Percentiles rank a stretch among this genome's conserved stretches.
phyloP scores from a whole-genome alignment of 2,329 filamentous ascomycete species.

The Fusarium kyushuense region DNA sequence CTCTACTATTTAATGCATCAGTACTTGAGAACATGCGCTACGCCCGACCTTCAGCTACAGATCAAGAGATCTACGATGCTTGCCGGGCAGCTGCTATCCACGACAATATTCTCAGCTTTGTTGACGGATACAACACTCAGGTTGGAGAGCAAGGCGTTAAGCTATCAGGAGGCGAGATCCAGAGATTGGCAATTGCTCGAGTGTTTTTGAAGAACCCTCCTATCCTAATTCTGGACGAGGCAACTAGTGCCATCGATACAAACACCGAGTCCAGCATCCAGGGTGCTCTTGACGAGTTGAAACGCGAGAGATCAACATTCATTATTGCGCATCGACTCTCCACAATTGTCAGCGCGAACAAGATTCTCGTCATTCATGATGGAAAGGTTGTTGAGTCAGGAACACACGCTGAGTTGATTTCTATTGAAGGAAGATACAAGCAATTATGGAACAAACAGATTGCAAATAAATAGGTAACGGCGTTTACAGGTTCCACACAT shows the following conservation, averaged over 20 bases:
- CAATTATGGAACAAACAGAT: constrained; percentile 64
- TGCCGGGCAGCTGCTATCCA: constrained; percentile 73
- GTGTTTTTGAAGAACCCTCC: constrained; percentile 66
- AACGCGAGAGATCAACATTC: constrained; percentile 63
- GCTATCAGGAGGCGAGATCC: constrained; percentile 67
- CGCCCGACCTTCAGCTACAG: constrained; percentile 69
- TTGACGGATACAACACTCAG: constrained; percentile 61
- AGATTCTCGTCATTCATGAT: constrained; percentile 65
- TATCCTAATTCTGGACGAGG: constrained; percentile 76
- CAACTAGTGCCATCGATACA: constrained; percentile 66
- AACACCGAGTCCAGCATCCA: constrained; percentile 62
- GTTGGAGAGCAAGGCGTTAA: constrained; percentile 70
- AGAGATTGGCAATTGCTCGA: constrained; percentile 67
- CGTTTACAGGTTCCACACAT: background rate
- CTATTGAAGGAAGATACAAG: constrained; percentile 61
- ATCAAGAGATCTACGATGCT: constrained; percentile 70
- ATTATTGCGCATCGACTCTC: constrained; percentile 61
- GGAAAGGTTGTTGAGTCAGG: constrained; percentile 65
- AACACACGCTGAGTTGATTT: constrained; percentile 61
- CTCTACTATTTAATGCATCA: constrained; percentile 72
- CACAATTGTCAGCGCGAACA: constrained; percentile 60
- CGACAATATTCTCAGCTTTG: constrained; percentile 71
- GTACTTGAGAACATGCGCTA: constrained; percentile 75
- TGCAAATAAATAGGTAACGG: background rate
- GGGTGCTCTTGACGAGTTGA: constrained; percentile 59